Evolutionary conservation across 225 moss, liverwort and hornwort species (phyloP), one percentile per base, ranked within the genome.

Genomic region (Takakia lepidozioides): DNA sequence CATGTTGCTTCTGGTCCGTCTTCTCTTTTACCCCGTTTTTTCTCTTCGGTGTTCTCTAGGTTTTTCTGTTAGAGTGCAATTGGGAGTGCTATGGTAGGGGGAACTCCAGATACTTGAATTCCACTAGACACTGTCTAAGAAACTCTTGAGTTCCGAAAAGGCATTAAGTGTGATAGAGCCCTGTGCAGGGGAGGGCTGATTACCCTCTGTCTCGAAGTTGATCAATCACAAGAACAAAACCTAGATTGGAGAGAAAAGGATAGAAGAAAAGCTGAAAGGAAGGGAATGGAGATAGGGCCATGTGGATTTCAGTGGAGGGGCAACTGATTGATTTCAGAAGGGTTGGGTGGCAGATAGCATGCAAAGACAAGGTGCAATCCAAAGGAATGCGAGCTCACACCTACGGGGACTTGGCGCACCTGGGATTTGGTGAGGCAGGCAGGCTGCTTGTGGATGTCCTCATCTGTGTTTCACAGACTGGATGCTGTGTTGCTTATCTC

Each of bases 401-500:
- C 0, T 95, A 95, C 32, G 86, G 95, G 15, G 95, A 95, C 42
- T 30, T 95, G 3, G 95, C 82, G 1, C 81, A 86, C 14, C 50
- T 72, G 37, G 89, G 80, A 0, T 90, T 64, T 10, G 90, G 95
- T 1, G 49, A 63, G 1, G 48, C 52, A 25, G 95, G 82, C 1
- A 76, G 84, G 29, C 71, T 77, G 54, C 39, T 69, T 0, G 77
- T 87, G n/a, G 95, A 95, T 38, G 27, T 90, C 16, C 63, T 90
- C 49, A 82, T 90, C 54, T 68, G 70, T 54, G 10, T 95, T 1
- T 82, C 90, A 0, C 95, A 95, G 20, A 68, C 68, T 17, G 90
- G 90, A 3, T 95, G 95, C 43, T 95, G 95, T 51, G 87, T 90
- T 26, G 80, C 95, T 0, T 95, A 95, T 64, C 61, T 95, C 56